Conservation (phyloP, 306 rosid species). For the Prunus mongolica region DNA sequence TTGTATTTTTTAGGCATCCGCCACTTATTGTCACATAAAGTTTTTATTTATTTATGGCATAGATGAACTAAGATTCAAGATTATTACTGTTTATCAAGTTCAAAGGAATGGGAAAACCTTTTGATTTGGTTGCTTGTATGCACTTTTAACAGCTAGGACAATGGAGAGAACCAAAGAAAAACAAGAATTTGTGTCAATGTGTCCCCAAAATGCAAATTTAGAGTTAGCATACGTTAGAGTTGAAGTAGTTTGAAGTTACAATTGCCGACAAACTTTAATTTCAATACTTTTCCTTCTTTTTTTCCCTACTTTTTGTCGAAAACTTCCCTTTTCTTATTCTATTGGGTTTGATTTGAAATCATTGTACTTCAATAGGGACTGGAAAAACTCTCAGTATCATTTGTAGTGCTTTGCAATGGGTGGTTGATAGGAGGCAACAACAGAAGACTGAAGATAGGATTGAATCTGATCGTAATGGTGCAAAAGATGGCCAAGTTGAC, state of each 20-base stretch:
- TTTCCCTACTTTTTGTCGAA: neutral
- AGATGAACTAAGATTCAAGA: neutral
- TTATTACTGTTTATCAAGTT: neutral
- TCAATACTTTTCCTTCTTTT: neutral
- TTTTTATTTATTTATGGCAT: neutral
- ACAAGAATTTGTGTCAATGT: no score
- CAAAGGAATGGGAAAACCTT: neutral
- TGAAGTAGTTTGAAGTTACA: neutral
- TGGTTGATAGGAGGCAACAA: constrained; percentile 52
- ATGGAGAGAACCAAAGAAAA: no score
- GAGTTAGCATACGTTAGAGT: neutral
- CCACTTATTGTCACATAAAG: neutral
- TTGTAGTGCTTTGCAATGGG: constrained; percentile 93
- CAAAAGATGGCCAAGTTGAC: constrained; percentile 22
- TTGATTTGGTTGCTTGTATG: neutral
- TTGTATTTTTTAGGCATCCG: neutral
- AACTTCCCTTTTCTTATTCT: neutral
- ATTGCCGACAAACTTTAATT: neutral
- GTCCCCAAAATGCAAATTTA: neutral
- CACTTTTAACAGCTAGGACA: no score
- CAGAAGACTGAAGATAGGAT: constrained; percentile 26
- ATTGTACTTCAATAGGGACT: constrained; percentile 53
- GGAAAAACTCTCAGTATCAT: constrained; percentile 91
- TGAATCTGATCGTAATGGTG: constrained; percentile 23
- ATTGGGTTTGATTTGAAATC: neutral